Base-by-base conservation (phyloP, 2,329 filamentous ascomycete genomes). In the Aspergillus versicolor region DNA sequence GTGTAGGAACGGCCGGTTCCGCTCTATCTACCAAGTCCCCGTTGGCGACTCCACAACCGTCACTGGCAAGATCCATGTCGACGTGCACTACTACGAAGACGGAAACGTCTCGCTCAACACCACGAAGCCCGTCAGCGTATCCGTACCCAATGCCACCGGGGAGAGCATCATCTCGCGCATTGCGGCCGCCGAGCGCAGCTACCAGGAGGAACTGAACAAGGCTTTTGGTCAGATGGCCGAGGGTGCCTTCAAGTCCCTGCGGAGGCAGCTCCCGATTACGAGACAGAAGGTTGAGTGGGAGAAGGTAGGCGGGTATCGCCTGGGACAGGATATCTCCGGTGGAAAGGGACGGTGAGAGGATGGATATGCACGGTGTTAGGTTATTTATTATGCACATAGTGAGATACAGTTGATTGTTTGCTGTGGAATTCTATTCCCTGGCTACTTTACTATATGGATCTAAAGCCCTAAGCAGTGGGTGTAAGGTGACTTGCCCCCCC, bases 221-320 rank as follows among this genome's bases (percentile, higher is more conserved):
- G 92, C 92, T 15, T 97, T 99, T 74, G 87, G 87, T 13, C 88
- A 82, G 63, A 80, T 99, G 72, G 94, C 91, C 70, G 94, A 99
- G 78, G 93, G 92, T 9, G 91, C 92, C 1, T 99, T 99, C 79
- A 99, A 97, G 84, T 86, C 88, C 2, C 77, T 99, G 73, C 86
- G 94, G 70, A 86, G 94, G 76, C 94, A 97, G 78, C 79, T 99
- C 72, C 94, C 94, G 0, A 92, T 99, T 59, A 99, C 94, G 61
- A 87, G 94, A 71, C 94, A 99, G 81, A 97, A 97, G 84, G 93
- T 99, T 66, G 94, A 99, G 78, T 99, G 94, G 94, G 93, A 99
- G 76, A 97, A 96, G 81, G 91, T 99, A 64, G 89, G 91, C 45
- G 92, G 91, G 65, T 99, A 99, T 79, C 83, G 91, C 59, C 80